These are phyloP conservation scores for Pilasporangium apinafurcum DNA, from an alignment of 352 stramenopile species.

Conservation along the genomic window DNA sequence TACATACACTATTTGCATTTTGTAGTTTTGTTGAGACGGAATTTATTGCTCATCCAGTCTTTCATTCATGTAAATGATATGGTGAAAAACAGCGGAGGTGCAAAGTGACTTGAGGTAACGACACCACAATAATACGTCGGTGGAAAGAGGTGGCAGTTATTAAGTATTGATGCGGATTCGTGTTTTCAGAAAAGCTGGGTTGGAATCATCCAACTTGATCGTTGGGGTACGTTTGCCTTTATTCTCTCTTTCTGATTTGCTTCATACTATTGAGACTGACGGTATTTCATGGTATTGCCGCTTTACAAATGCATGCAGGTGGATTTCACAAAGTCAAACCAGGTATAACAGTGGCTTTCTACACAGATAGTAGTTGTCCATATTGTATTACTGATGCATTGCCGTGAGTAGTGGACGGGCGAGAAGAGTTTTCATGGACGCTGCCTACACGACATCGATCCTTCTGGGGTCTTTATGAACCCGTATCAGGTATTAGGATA, in stretches of 20 bases:
- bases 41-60: neutral
- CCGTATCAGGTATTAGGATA: constrained; percentile 50
- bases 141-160: constrained; percentile 3
- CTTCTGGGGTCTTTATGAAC: constrained; percentile 31
- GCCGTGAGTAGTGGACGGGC: constrained; percentile 40
- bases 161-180: neutral
- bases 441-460: constrained; percentile 52
- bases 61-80: neutral
- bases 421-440: constrained; percentile 52
- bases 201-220: constrained; percentile 70
- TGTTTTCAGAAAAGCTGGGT: constrained; percentile 12
- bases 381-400: neutral
- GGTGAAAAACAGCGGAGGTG: constrained; percentile 12
- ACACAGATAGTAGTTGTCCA: neutral
- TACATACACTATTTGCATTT: constrained; percentile 3
- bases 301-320: constrained; percentile 20
- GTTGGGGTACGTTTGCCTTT: constrained; percentile 23
- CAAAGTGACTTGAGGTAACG: constrained; percentile 14
- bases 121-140: neutral
- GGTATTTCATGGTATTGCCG: neutral
- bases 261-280: neutral
- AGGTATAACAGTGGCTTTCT: constrained; percentile 8
- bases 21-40: neutral
- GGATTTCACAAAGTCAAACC: constrained; percentile 70
- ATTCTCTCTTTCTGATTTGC: neutral